phyloP scores from a whole-genome alignment of 768 basidiomycete species.

The Lanmaoa pseudosensibilis region DNA sequence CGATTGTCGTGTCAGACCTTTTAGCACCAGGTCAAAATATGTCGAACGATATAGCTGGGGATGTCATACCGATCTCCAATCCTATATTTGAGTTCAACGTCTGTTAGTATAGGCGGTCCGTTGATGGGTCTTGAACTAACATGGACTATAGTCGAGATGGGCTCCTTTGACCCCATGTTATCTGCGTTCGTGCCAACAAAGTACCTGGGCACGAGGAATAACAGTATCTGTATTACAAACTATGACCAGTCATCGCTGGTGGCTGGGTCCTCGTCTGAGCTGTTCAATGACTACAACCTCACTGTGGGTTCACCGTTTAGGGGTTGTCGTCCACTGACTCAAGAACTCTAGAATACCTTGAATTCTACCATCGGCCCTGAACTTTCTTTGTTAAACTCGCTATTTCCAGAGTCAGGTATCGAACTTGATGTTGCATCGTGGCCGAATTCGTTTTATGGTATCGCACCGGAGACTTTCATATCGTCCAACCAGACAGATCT shows the following conservation, averaged over 20 bases:
- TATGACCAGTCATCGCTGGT: constrained; percentile 39
- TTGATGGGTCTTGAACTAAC: neutral
- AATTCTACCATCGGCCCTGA: constrained; percentile 11
- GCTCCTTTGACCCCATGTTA: constrained; percentile 43
- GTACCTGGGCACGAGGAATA: constrained; percentile 43
- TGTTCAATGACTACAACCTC: constrained; percentile 34
- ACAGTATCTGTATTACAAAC: constrained; percentile 33
- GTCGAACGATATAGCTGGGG: constrained; percentile 19
- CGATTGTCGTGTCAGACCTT: constrained; percentile 36
- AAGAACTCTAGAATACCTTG: constrained; percentile 12
- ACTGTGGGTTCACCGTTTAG: constrained; percentile 19
- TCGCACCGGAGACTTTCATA: constrained; percentile 37
- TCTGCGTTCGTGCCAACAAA: constrained; percentile 47
- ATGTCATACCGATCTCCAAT: constrained; percentile 32
- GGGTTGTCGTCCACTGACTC: neutral
- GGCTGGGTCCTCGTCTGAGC: constrained; percentile 40
- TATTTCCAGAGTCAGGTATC: constrained; percentile 27
- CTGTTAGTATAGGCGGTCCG: constrained; percentile 19
- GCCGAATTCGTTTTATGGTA: constrained; percentile 41
- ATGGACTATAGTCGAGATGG: constrained; percentile 35
- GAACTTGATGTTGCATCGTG: constrained; percentile 33
- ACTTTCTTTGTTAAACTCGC: constrained; percentile 15
- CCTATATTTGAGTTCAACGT: constrained; percentile 39
- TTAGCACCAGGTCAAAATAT: constrained; percentile 26
- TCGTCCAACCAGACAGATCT: constrained; percentile 34